Conservation (phyloP, 768 basidiomycete genomes). For the Mycena vitilis region DNA sequence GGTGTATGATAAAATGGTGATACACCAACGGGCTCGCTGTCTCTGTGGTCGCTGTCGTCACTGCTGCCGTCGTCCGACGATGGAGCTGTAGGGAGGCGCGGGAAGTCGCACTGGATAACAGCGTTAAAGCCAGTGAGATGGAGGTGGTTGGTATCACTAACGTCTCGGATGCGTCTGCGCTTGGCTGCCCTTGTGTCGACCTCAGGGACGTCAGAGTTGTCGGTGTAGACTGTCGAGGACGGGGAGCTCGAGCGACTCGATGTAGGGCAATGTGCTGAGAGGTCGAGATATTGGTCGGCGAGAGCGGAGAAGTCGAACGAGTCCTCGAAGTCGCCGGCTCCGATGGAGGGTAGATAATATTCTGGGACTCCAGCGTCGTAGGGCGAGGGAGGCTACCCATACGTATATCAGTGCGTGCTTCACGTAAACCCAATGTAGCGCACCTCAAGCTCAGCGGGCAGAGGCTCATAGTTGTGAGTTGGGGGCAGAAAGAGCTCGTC, state of each 20-base stretch:
- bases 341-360: background rate
- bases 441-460: constrained; percentile 22
- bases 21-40: background rate
- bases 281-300: constrained; percentile 10
- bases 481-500: background rate
- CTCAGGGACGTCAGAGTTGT: background rate
- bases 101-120: background rate
- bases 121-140: background rate
- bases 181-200: background rate
- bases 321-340: background rate
- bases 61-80: background rate
- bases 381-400: background rate
- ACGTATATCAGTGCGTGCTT: background rate
- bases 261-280: constrained; percentile 8
- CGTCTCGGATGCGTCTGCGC: background rate
- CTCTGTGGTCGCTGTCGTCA: background rate
- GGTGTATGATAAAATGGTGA: constrained; percentile 16
- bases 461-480: background rate
- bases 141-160: too few species aligned
- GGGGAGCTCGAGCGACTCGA: constrained; percentile 7
- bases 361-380: background rate
- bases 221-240: background rate
- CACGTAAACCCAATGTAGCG: background rate
- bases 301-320: background rate
- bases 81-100: background rate